A percentile compares a stretch with the other conserved stretches of the same genome.
phyloP scores from a whole-genome alignment of 768 basidiomycete species.

The Russula lepida region DNA sequence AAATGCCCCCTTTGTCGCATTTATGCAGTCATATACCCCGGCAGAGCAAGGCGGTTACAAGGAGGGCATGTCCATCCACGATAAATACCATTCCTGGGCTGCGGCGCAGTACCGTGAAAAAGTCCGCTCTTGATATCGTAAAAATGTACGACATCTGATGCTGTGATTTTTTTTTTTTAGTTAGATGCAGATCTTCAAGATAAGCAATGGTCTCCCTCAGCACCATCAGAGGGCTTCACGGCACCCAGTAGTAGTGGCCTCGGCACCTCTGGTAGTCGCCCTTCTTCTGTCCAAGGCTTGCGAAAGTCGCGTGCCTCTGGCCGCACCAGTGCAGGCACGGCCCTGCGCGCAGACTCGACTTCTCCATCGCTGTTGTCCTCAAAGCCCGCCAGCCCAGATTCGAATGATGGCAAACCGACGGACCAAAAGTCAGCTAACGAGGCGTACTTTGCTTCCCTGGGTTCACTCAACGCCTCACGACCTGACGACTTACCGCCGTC shows the following conservation, averaged over 20 bases:
- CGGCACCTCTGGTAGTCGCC: conserved; percentile 43
- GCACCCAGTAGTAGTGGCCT: conserved; percentile 29
- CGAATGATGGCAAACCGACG: conserved; percentile 34
- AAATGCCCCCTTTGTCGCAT: conserved; percentile 73
- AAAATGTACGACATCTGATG: background rate
- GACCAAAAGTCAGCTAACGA: conserved; percentile 81
- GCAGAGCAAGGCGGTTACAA: conserved; percentile 62
- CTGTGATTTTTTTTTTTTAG: conserved; percentile 33
- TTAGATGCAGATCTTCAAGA: conserved; percentile 70
- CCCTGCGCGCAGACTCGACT: conserved; percentile 46
- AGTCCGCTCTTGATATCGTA: conserved; percentile 34
- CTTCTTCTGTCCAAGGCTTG: conserved; percentile 71
- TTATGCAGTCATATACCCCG: conserved; percentile 63
- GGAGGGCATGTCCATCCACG: conserved; percentile 50
- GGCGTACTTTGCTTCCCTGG: conserved; percentile 74
- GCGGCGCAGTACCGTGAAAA: conserved; percentile 94
- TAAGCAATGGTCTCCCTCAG: conserved; percentile 69
- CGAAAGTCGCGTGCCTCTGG: conserved; percentile 77
- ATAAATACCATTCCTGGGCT: conserved; percentile 90
- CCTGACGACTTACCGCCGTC: conserved; percentile 79
- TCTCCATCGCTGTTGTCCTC: conserved; percentile 47
- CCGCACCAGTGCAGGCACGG: conserved; percentile 40
- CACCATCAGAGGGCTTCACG: conserved; percentile 46
- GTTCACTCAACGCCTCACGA: conserved; percentile 70
- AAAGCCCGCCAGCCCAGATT: conserved; percentile 28